Percentiles rank a stretch among this genome's conserved stretches.
These are phyloP conservation scores for Aschersonia sp. DNA, from an alignment of 2,329 filamentous ascomycete genomes.

Conservation along the genomic window DNA sequence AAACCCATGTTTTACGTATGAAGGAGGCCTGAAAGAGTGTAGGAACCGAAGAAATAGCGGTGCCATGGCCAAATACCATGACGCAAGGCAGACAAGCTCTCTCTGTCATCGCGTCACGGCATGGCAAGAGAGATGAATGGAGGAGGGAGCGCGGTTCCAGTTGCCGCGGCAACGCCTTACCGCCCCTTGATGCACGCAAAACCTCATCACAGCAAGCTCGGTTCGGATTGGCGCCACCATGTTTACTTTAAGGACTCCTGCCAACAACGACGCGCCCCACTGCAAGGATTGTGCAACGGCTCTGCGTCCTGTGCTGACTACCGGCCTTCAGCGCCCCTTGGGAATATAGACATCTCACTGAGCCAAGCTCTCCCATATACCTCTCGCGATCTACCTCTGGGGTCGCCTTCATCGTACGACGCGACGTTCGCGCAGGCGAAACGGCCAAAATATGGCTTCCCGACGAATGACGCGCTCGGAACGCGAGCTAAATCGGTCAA, in stretches of 20 bases:
- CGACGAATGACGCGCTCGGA: constrained; percentile 6
- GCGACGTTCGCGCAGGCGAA: background rate
- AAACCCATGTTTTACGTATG: too few relatives aligned
- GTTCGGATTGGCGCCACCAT: background rate
- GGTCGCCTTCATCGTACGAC: background rate
- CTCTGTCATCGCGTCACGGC: too few relatives aligned
- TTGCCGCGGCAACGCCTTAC: too few relatives aligned
- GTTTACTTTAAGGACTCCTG: background rate
- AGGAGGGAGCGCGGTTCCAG: too few relatives aligned
- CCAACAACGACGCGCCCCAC: background rate
- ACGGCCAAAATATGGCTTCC: constrained; percentile 3
- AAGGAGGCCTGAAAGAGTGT: too few relatives aligned
- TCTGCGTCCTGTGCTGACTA: background rate
- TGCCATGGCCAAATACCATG: too few relatives aligned
- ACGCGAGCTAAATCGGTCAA: constrained; percentile 4
- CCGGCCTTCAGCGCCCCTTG: background rate
- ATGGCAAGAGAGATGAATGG: too few relatives aligned
- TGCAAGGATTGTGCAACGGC: constrained; percentile 2
- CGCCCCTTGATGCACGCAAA: background rate
- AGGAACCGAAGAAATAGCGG: too few relatives aligned
- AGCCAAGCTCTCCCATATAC: background rate
- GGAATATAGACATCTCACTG: background rate
- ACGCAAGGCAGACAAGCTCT: too few relatives aligned
- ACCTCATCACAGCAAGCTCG: background rate
- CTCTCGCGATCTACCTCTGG: background rate